Evolutionary conservation across 306 rosid species (phyloP).

Genomic region (Vigna hirtella): DNA sequence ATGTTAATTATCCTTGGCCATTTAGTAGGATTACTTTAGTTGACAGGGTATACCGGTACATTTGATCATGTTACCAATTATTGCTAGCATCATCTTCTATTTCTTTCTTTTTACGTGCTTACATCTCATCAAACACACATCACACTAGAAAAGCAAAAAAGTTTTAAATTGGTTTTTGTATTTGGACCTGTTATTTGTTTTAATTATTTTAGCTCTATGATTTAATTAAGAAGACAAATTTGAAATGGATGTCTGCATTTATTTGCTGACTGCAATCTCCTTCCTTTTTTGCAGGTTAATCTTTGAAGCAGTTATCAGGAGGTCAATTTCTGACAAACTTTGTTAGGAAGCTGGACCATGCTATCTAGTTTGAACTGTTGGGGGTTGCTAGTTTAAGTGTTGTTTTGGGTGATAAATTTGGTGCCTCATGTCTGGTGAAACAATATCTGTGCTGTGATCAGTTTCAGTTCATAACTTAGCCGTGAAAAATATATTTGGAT

Average conservation of each 20-base stretch:
- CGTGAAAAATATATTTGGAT: constrained; percentile 24
- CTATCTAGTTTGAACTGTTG: constrained; percentile 17
- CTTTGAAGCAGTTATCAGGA: constrained; percentile 21
- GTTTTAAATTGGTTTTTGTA: constrained; percentile 5
- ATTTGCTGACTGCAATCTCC: constrained; percentile 23
- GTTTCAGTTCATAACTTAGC: constrained; percentile 27
- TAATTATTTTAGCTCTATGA: constrained; percentile 18
- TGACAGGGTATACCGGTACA: neutral
- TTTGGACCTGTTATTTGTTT: constrained; percentile 20
- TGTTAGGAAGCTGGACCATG: constrained; percentile 9
- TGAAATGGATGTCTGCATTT: neutral
- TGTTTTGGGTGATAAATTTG: constrained; percentile 37
- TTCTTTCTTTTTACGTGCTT: neutral
- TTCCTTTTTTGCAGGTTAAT: constrained; percentile 42
- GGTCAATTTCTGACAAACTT: constrained; percentile 17
- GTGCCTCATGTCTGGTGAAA: constrained; percentile 41
- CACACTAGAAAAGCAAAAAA: constrained; percentile 4
- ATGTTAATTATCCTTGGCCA: neutral
- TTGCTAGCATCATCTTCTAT: neutral
- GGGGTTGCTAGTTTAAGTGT: constrained; percentile 20
- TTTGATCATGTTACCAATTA: constrained; percentile 8
- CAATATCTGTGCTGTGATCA: constrained; percentile 41
- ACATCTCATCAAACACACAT: constrained; percentile 10
- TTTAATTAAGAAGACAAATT: constrained; percentile 5
- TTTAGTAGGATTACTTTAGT: constrained; percentile 21